phyloP scores from a whole-genome alignment of 2,329 filamentous ascomycete genomes.

The Nemania abortiva region DNA sequence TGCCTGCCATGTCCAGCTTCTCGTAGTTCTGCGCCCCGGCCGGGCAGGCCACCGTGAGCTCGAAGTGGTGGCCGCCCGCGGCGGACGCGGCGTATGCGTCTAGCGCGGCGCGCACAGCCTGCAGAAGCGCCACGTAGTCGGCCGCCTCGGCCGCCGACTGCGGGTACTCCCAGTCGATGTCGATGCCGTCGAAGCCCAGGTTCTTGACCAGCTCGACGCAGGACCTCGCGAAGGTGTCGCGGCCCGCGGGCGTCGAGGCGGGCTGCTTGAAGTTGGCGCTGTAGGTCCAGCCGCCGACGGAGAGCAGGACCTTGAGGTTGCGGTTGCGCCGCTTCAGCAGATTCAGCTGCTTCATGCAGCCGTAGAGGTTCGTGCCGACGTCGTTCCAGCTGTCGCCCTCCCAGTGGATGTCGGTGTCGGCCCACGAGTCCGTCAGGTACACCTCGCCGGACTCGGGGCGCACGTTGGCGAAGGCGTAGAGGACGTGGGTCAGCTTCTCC shows the following conservation, averaged over 20 bases:
- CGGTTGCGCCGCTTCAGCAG: conserved; percentile 85
- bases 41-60: conserved; percentile 73
- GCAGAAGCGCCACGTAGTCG: conserved; percentile 70
- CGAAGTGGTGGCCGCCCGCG: conserved; percentile 59
- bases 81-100: conserved; percentile 63
- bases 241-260: conserved; percentile 76
- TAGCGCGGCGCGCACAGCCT: conserved; percentile 67
- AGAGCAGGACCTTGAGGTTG: conserved; percentile 85
- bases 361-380: conserved; percentile 83
- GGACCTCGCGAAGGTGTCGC: conserved; percentile 77
- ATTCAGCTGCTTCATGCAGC: conserved; percentile 89
- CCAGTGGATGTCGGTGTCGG: conserved; percentile 80
- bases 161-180: conserved; percentile 78
- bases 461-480: conserved; percentile 93
- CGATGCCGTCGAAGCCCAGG: conserved; percentile 80
- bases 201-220: conserved; percentile 83
- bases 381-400: conserved; percentile 78
- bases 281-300: conserved; percentile 94
- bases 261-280: conserved; percentile 83
- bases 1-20: conserved; percentile 71
- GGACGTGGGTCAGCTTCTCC: conserved; percentile 85
- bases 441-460: conserved; percentile 83
- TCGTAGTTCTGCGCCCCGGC: conserved; percentile 72
- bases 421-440: conserved; percentile 73
- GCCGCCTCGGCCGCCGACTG: conserved; percentile 65